Base-by-base conservation (phyloP, 2,329 filamentous ascomycete genomes). In the Stagonosporopsis chrysanthemi region DNA sequence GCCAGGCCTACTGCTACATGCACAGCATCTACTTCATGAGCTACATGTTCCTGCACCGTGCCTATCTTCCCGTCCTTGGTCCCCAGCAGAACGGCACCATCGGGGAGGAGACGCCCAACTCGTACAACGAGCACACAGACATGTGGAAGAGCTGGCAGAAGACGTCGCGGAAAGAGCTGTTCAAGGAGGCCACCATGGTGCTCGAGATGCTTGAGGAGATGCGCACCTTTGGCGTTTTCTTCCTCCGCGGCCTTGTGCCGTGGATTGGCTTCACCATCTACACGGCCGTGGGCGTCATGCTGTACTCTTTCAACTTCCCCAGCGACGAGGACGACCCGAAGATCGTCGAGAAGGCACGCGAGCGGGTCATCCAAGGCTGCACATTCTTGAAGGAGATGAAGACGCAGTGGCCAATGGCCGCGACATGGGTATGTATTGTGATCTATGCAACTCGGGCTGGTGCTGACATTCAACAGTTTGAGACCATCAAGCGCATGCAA, bases 211-310 rank as follows among this genome's bases (percentile, higher is more conserved):
- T 78, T 0, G 75, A 78, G 19, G 75, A 77, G 54, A 78, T 78
- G 71, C 73, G 74, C 38, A 75, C 67, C 0, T 78, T 78, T 54
- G 76, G 76, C 39, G 72, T 76, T 33, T 77, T 67, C 63, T 78
- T 78, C 51, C 65, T 78, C 6, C 69, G 75, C 7, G 76, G 76
- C 9, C 58, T 77, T 8, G 76, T 78, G 1, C 76, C 76, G 1
- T 78, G 76, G 76, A 77, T 77, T 24, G 76, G 76, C 14, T 78
- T 78, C 57, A 78, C 76, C 50, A 76, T 77, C 8, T 78, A 78
- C 53, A 78, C 75, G 1, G 75, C 75, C 2, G 75, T 77, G 1
- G 76, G 76, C 9, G 74, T 76, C 7, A 76, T 78, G 70, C 62
- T 78, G 9, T 78, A 78, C 40, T 74, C 69, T 14, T 74, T 72